These are phyloP conservation scores for Aureobasidium sp. DNA, from an alignment of 2,329 filamentous ascomycete species.

Conservation along the genomic window DNA sequence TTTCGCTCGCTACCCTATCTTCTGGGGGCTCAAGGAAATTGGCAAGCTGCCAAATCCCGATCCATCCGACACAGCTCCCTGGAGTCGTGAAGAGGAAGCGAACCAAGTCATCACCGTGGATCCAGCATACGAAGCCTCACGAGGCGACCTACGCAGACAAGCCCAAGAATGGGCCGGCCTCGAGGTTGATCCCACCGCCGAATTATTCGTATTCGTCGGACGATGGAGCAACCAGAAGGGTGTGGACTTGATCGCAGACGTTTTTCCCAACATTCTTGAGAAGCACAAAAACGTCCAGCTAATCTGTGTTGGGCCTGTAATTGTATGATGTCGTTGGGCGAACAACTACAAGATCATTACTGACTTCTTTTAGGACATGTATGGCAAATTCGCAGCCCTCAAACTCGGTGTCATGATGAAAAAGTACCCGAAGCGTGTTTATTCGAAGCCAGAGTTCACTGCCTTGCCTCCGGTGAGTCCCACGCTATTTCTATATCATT, in stretches of 20 bases:
- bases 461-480: conserved; percentile 45
- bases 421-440: conserved; percentile 58
- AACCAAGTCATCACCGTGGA: conserved; percentile 49
- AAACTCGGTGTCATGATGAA: conserved; percentile 61
- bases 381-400: conserved; percentile 60
- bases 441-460: conserved; percentile 61
- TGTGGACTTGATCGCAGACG: conserved; percentile 62
- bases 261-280: conserved; percentile 57
- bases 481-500: neutral
- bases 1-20: conserved; percentile 60
- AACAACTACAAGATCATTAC: neutral
- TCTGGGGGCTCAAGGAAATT: conserved; percentile 59
- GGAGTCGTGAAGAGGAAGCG: conserved; percentile 48
- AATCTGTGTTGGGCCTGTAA: conserved; percentile 58
- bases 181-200: conserved; percentile 53
- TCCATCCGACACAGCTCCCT: conserved; percentile 56
- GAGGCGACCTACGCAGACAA: conserved; percentile 50
- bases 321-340: conserved; percentile 36
- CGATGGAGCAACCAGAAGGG: conserved; percentile 65
- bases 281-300: conserved; percentile 54
- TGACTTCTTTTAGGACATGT: conserved; percentile 33
- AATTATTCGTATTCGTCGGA: conserved; percentile 62
- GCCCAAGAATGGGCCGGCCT: conserved; percentile 64
- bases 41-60: conserved; percentile 60
- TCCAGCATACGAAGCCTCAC: conserved; percentile 45